These are phyloP conservation scores for Botrytis paeoniae DNA, from an alignment of 2,329 filamentous ascomycete species.

Conservation along the genomic window DNA sequence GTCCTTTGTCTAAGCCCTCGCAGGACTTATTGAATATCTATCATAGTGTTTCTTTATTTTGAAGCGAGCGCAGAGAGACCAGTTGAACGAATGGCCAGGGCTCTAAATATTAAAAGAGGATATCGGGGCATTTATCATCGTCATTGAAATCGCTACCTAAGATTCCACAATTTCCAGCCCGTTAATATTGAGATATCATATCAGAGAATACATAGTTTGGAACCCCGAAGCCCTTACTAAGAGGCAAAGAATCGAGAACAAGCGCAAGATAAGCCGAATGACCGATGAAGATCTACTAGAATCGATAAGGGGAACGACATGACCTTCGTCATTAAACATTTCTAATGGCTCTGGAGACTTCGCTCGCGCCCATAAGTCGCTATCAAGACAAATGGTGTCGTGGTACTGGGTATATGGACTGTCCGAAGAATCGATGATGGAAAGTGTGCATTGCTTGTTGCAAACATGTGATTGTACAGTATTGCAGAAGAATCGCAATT, in stretches of 20 bases:
- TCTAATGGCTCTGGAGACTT: neutral
- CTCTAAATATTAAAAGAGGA: neutral
- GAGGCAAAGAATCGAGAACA: neutral
- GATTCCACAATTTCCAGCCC: neutral
- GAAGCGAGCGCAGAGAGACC: neutral
- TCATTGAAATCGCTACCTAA: neutral
- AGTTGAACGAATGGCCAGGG: neutral
- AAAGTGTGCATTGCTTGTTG: neutral
- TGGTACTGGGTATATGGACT: neutral
- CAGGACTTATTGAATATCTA: neutral
- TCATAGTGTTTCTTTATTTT: neutral
- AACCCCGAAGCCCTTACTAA: too few relatives aligned
- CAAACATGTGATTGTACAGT: neutral
- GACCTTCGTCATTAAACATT: too few relatives aligned
- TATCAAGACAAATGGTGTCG: fast-evolving
- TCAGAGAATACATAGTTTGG: neutral
- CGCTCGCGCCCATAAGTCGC: neutral
- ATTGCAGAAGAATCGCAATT: neutral
- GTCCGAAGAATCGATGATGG: neutral
- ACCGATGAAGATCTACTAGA: too few relatives aligned
- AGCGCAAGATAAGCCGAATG: neutral
- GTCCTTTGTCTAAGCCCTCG: neutral
- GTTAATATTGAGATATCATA: neutral
- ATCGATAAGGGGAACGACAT: neutral
- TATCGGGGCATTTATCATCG: neutral